These are phyloP conservation scores for Garcia nutans DNA, from an alignment of 345 rosid genomes.

Conservation along the genomic window DNA sequence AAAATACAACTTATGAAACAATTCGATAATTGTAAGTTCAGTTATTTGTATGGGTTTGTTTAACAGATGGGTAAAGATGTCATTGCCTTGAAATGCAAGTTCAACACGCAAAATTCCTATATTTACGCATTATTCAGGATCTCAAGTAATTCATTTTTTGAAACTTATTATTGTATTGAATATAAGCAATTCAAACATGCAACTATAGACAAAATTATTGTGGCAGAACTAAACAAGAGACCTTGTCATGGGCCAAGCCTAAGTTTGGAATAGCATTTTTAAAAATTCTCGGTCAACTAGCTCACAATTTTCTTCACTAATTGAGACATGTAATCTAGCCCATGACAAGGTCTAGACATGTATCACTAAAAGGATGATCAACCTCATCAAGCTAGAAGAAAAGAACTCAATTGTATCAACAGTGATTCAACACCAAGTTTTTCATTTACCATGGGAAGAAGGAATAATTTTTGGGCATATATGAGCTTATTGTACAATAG, in stretches of 20 bases:
- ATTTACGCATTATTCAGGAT: too few species aligned
- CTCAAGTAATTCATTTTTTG: neutral
- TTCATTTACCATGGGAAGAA: neutral
- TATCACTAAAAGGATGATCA: neutral
- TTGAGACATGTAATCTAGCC: too few species aligned
- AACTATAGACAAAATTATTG: neutral
- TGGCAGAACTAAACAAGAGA: neutral
- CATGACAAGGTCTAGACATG: too few species aligned
- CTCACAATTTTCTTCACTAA: too few species aligned
- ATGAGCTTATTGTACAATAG: conserved; percentile 1
- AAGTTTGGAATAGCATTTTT: too few species aligned
- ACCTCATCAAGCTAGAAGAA: neutral
- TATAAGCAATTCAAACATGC: neutral
- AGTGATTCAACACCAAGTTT: conserved; percentile 1
- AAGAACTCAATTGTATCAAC: neutral
- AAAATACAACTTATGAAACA: neutral
- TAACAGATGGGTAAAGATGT: too few species aligned
- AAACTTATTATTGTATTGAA: neutral
- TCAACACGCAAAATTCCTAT: neutral
- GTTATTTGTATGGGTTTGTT: too few species aligned
- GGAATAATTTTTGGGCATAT: neutral
- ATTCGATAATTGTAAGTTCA: neutral
- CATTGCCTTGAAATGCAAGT: neutral
- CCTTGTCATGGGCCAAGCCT: too few species aligned
- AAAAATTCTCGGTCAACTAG: too few species aligned